Conservation (phyloP, 2,329 filamentous ascomycete genomes). For the Fusarium tuaranense region DNA sequence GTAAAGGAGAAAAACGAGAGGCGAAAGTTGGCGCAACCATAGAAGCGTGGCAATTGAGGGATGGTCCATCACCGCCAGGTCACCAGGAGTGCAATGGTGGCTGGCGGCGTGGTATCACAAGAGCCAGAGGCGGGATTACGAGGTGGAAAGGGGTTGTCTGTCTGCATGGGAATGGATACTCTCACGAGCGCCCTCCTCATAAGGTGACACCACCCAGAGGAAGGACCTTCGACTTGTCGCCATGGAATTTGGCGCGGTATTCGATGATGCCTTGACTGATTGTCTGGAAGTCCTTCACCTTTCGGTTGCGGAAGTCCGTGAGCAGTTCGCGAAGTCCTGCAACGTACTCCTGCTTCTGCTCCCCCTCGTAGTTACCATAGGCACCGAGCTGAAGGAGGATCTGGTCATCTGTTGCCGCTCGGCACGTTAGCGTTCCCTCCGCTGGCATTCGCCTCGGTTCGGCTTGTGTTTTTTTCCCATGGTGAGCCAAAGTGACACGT, state of each 20-base stretch:
- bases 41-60: not conserved
- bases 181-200: slow-evolving; percentile 40
- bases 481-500: slow-evolving; percentile 42
- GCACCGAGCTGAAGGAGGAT: slow-evolving; percentile 79
- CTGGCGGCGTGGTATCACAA: slow-evolving; percentile 16
- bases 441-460: slow-evolving; percentile 35
- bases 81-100: slow-evolving; percentile 40
- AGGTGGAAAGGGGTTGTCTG: slow-evolving; percentile 9
- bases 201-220: slow-evolving; percentile 63
- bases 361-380: slow-evolving; percentile 71
- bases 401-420: slow-evolving; percentile 71
- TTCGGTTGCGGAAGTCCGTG: slow-evolving; percentile 67
- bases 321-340: slow-evolving; percentile 72
- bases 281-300: slow-evolving; percentile 73
- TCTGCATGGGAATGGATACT: slow-evolving; percentile 5
- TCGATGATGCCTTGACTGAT: slow-evolving; percentile 76
- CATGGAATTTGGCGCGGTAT: slow-evolving; percentile 73
- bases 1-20: slow-evolving; percentile 3
- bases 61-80: slow-evolving; percentile 2
- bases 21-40: slow-evolving; percentile 1
- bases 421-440: slow-evolving; percentile 62
- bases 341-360: slow-evolving; percentile 72
- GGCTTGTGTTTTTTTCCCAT: slow-evolving; percentile 33
- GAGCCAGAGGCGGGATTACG: slow-evolving; percentile 32
- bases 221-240: slow-evolving; percentile 73